Evolutionary conservation across 2,329 filamentous ascomycete species (phyloP).

Genomic region (Trichoderma sp.): DNA sequence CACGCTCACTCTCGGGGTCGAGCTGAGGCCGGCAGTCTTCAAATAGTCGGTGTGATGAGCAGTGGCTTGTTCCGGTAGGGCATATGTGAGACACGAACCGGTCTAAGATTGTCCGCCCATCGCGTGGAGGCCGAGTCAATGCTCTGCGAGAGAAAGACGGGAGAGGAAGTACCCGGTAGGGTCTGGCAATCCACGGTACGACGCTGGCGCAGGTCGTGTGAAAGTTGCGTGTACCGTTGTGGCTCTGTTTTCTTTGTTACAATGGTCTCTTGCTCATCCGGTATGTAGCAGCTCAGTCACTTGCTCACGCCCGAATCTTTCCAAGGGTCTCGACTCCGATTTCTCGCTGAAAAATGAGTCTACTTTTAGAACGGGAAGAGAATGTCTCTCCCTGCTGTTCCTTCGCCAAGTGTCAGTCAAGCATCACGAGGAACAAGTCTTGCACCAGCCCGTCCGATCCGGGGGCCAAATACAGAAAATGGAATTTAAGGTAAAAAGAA

Average conservation of each 20-base stretch:
- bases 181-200: neutral
- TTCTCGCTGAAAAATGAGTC: neutral
- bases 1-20: neutral
- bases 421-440: neutral
- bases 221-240: constrained; percentile 6
- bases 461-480: neutral
- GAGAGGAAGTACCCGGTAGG: neutral
- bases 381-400: neutral
- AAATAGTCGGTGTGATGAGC: constrained; percentile 18
- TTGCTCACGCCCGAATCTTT: neutral
- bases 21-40: constrained; percentile 9
- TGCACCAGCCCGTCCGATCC: neutral
- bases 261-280: neutral
- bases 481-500: neutral
- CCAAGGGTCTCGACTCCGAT: neutral
- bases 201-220: constrained; percentile 22
- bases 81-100: constrained; percentile 13
- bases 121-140: constrained; percentile 12
- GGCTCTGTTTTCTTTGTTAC: neutral
- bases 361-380: neutral
- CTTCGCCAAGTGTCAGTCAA: neutral
- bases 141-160: neutral
- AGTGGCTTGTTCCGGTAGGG: neutral
- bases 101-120: neutral
- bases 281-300: neutral